Evolutionary conservation across 805 yeast genomes (phyloP).

Genomic region (Wickerhamomyces bovis): DNA sequence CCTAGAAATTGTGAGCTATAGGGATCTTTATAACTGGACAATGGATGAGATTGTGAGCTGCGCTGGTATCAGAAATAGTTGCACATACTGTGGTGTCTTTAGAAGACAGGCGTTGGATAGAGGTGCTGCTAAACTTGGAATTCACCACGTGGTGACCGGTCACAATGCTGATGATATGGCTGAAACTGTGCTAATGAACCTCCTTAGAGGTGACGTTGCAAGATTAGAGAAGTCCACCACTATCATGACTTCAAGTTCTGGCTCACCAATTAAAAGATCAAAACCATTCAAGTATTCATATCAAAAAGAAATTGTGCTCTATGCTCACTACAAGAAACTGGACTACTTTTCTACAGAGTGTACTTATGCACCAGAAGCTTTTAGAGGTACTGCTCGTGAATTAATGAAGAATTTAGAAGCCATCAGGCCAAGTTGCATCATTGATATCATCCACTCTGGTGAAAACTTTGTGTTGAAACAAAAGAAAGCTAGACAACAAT

Average conservation of each 20-base stretch:
- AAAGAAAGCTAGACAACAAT: conserved; percentile 38
- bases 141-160: conserved; percentile 92
- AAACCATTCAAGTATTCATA: conserved; percentile 95
- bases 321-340: conserved; percentile 91
- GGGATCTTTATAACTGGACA: conserved; percentile 91
- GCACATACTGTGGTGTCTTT: conserved; percentile 97
- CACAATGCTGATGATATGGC: conserved; percentile 99
- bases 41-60: conserved; percentile 97
- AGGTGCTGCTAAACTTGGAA: conserved; percentile 83
- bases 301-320: conserved; percentile 94
- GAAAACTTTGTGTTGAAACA: conserved; percentile 70
- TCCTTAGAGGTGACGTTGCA: conserved; percentile 93
- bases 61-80: conserved; percentile 88
- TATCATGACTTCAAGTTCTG: conserved; percentile 74
- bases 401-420: conserved; percentile 86
- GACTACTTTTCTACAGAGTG: conserved; percentile 98
- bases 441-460: conserved; percentile 92
- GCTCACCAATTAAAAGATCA: conserved; percentile 87
- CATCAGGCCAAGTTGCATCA: conserved; percentile 85
- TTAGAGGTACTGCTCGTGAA: conserved; percentile 94
- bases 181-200: conserved; percentile 92
- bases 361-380: conserved; percentile 97
- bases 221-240: conserved; percentile 83
- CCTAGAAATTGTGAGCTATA: conserved; percentile 74
- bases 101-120: conserved; percentile 95